A percentile compares a stretch with the other conserved stretches of the same genome.
Evolutionary conservation across 441 rosid genomes (phyloP).

Genomic region (Croton laevigatus): DNA sequence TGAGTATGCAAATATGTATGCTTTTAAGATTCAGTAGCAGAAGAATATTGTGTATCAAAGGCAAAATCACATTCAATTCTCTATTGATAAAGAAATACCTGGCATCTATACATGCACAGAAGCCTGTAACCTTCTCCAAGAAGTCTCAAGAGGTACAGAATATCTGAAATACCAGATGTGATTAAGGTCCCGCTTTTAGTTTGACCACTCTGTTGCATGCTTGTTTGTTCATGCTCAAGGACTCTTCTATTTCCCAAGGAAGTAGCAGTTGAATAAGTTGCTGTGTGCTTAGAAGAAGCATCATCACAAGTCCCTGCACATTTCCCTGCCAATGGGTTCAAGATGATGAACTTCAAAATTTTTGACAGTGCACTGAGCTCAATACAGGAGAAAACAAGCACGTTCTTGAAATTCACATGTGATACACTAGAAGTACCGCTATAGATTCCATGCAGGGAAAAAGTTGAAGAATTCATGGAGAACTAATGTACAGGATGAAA

Average conservation of each 20-base stretch:
- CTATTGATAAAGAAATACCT: slow-evolving; percentile 29
- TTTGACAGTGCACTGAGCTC: neutral
- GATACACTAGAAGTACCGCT: neutral
- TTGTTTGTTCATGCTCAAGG: neutral
- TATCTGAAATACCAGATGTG: slow-evolving; percentile 58
- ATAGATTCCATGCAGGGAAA: neutral
- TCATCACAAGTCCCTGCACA: slow-evolving; percentile 6
- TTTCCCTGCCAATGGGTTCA: neutral
- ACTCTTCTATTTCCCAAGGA: neutral
- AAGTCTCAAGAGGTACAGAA: slow-evolving; percentile 68
- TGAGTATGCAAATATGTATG: no score
- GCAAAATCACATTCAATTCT: neutral
- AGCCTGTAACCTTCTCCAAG: slow-evolving; percentile 94
- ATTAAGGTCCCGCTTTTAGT: slow-evolving; percentile 9
- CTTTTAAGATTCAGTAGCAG: no score
- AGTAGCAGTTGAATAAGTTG: neutral
- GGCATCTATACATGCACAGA: slow-evolving; percentile 78
- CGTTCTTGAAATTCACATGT: neutral
- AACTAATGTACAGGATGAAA: neutral
- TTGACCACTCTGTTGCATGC: neutral
- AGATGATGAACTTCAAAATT: neutral
- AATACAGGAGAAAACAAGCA: neutral
- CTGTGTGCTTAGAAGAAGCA: slow-evolving; percentile 9
- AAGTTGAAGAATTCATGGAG: no score
- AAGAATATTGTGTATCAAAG: neutral